phyloP scores from a whole-genome alignment of 129 eudicot genomes.

The Solidago caesia region DNA sequence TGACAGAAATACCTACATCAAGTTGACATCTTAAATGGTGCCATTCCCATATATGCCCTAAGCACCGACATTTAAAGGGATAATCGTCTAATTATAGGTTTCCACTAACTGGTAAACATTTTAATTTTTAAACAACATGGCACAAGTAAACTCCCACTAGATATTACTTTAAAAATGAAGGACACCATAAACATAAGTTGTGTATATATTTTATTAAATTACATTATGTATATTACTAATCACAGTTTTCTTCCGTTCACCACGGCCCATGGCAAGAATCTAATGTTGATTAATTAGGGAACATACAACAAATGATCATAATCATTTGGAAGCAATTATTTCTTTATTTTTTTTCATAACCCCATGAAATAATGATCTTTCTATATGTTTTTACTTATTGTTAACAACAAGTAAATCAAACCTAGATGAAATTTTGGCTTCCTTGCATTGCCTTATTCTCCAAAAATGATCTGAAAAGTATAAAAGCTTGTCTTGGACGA shows the following conservation, averaged over 20 bases:
- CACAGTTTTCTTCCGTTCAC: constrained; percentile 22
- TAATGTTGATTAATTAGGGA: constrained; percentile 28
- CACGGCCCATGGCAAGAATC: constrained; percentile 18
- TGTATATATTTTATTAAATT: constrained; percentile 15
- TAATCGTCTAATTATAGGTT: no score
- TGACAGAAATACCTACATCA: not conserved
- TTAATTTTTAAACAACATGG: not conserved
- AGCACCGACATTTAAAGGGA: not conserved
- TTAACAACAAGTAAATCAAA: constrained; percentile 11
- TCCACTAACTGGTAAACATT: not conserved
- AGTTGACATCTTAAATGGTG: not conserved
- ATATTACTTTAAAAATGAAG: no score
- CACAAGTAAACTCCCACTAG: not conserved
- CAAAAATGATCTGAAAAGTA: constrained; percentile 76
- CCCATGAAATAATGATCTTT: constrained; percentile 22
- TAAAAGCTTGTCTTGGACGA: constrained; percentile 84
- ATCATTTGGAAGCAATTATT: constrained; percentile 34
- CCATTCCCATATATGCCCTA: not conserved
- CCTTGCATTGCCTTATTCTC: constrained; percentile 69
- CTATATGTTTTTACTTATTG: constrained; percentile 14
- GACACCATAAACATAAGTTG: not conserved
- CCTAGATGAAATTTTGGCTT: constrained; percentile 20
- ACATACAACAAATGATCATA: constrained; percentile 22
- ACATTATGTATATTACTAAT: constrained; percentile 18
- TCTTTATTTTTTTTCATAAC: constrained; percentile 32